Evolutionary conservation across 2,329 filamentous ascomycete species (phyloP).

Genomic region (Paraconiothyrium sp.): DNA sequence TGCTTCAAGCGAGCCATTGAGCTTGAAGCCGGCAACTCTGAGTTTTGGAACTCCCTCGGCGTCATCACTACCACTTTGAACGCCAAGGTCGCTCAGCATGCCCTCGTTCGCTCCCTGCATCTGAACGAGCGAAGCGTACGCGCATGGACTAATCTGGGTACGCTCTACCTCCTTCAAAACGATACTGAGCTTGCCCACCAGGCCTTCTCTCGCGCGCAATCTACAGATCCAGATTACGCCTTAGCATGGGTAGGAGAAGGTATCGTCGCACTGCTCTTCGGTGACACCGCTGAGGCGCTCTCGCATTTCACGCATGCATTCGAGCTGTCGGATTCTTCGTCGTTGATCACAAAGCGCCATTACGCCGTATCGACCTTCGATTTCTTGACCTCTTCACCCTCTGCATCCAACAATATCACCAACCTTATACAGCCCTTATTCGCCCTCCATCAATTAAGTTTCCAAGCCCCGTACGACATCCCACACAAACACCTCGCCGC

Average conservation of each 20-base stretch:
- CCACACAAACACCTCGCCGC: constrained; percentile 80
- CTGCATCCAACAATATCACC: constrained; percentile 62
- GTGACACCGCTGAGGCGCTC: constrained; percentile 79
- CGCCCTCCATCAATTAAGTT: constrained; percentile 81
- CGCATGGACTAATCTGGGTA: constrained; percentile 90
- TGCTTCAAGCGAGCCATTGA: constrained; percentile 98
- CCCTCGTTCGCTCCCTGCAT: constrained; percentile 91
- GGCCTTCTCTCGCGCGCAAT: constrained; percentile 89
- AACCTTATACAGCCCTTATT: constrained; percentile 86
- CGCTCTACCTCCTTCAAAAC: constrained; percentile 83
- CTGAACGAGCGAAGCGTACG: constrained; percentile 86
- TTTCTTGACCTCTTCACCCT: constrained; percentile 70
- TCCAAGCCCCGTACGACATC: constrained; percentile 75
- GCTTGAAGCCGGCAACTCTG: constrained; percentile 89
- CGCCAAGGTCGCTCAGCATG: constrained; percentile 88
- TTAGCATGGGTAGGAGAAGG: constrained; percentile 96
- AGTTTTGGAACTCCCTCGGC: constrained; percentile 97
- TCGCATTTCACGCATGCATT: constrained; percentile 93
- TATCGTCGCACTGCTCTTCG: constrained; percentile 79
- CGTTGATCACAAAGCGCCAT: constrained; percentile 76
- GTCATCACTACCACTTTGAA: constrained; percentile 89
- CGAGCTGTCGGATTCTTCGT: constrained; percentile 85
- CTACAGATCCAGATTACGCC: constrained; percentile 91
- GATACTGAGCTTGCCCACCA: constrained; percentile 88
- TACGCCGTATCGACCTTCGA: constrained; percentile 87